A percentile compares a stretch with the other conserved stretches of the same genome.
phyloP scores from a whole-genome alignment of 805 yeast genomes.

The Geotrichum ghanense region DNA sequence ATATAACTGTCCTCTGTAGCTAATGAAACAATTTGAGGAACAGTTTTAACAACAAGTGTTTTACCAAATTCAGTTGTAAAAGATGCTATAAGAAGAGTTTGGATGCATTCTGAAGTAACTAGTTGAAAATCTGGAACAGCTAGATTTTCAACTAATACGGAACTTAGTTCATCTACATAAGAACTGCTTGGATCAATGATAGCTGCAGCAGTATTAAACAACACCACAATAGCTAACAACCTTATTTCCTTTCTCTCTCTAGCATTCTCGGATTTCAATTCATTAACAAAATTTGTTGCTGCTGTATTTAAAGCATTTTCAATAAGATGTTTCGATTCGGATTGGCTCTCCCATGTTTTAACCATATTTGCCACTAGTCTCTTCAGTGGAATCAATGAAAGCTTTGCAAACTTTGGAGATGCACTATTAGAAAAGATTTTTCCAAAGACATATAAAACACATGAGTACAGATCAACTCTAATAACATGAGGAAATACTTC shows the following conservation, averaged over 20 bases:
- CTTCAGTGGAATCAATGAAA: slow-evolving; percentile 41
- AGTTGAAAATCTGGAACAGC: slow-evolving; percentile 26
- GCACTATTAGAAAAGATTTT: slow-evolving; percentile 36
- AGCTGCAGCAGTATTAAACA: slow-evolving; percentile 7
- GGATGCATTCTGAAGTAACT: slow-evolving; percentile 50
- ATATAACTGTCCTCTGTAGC: slow-evolving; percentile 17
- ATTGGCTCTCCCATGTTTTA: slow-evolving; percentile 9
- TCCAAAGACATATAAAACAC: slow-evolving; percentile 53
- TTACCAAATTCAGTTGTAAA: slow-evolving; percentile 24
- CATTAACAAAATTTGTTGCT: slow-evolving; percentile 9
- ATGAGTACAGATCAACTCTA: slow-evolving; percentile 57
- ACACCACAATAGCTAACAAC: slow-evolving; percentile 2
- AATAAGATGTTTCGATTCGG: slow-evolving; percentile 19
- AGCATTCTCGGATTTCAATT: slow-evolving; percentile 6
- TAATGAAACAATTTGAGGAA: slow-evolving; percentile 34
- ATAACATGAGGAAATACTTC: slow-evolving; percentile 56
- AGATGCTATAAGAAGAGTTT: slow-evolving; percentile 37
- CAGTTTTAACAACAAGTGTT: slow-evolving; percentile 31
- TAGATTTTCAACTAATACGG: slow-evolving; percentile 28
- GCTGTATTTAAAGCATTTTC: slow-evolving; percentile 21
- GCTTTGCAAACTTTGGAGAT: slow-evolving; percentile 10
- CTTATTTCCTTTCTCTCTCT: not conserved
- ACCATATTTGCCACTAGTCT: slow-evolving; percentile 27
- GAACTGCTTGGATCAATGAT: slow-evolving; percentile 23
- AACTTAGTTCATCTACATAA: slow-evolving; percentile 29